These are phyloP conservation scores for Poteriospumella lacustris DNA, from an alignment of 108 stramenopile genomes.

Conservation along the genomic window DNA sequence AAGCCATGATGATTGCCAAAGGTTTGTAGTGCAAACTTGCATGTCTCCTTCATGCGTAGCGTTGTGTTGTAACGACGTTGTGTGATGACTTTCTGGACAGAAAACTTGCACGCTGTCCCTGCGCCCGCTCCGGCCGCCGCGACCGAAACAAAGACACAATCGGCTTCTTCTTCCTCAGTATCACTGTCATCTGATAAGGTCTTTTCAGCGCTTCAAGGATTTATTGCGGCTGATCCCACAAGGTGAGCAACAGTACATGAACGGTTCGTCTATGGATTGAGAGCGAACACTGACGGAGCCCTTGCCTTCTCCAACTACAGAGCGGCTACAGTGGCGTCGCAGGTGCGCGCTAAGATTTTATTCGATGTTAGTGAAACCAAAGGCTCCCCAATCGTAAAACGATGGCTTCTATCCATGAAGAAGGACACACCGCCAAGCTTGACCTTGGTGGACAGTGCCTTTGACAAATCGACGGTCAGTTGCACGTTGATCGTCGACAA, in stretches of 20 bases:
- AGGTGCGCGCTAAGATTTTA: conserved; percentile 21
- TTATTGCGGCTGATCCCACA: too few species aligned
- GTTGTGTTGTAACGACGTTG: too few species aligned
- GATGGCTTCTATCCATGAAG: not conserved
- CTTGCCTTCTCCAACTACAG: too few species aligned
- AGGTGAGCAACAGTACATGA: too few species aligned
- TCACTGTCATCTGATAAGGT: not conserved
- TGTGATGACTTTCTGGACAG: too few species aligned
- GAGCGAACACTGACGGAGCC: too few species aligned
- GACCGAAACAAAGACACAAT: not conserved
- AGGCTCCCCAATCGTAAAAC: conserved; percentile 14
- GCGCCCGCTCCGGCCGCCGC: not conserved
- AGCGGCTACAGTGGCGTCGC: too few species aligned
- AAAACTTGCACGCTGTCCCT: not conserved
- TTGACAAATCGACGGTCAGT: not conserved
- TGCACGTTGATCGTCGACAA: not conserved
- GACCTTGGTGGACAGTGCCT: not conserved
- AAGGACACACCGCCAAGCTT: not conserved
- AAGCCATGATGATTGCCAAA: not conserved
- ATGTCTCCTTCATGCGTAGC: not conserved
- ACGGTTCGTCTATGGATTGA: too few species aligned
- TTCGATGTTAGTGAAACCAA: conserved; percentile 34
- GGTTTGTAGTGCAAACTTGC: not conserved
- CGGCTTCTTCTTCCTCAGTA: not conserved
- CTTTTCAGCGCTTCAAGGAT: too few species aligned